Evolutionary conservation across 2,329 filamentous ascomycete genomes (phyloP), one percentile per base, ranked within the genome.

Genomic region (Pseudogymnoascus sp.): DNA sequence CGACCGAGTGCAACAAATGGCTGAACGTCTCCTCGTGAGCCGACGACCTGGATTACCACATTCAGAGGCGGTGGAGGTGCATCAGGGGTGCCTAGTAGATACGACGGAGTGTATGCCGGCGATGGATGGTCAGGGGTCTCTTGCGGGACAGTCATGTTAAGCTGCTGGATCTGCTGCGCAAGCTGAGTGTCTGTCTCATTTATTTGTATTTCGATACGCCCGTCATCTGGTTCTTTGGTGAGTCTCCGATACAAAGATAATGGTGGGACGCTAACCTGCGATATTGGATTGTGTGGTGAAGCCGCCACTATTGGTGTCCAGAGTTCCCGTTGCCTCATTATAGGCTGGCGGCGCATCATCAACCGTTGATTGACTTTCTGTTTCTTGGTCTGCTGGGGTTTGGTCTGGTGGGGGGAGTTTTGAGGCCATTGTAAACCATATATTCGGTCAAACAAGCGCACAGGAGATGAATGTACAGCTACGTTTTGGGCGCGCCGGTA

Each of bases 1-100:
- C 81, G 81, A 6, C 80, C 82, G 59, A 86, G 77, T 59, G 79
- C 79, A 8, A 86, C 73, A 64, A 86, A 86, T 0, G 83, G 83
- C 65, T 86, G 83, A n/a, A 86, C 82, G 65, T 86, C 83, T 52
- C 83, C 83, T 63, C 83, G 74, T 8, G 78, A 81, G 1, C 83
- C 83, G 66, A 86, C 83, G 16, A 85, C 81, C 71, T 85, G 84
- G 63, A 86, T 80, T 2, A 83, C 82, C 55, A 86, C 81, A 68
- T 85, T 85, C 45, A 85, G 72, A 6, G 49, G 49, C 4, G 16
- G 29, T 33, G 49, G 49, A 19, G 26, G 8, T 33, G 79, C 83
- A 26, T 10, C n/a, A 6, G 29, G 49, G n/a, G 26, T 33, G 26
- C 49, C 49, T 12, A 19, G 4, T 7, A 33, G 29, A 55, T 55